Conservation (phyloP, 805 yeast genomes). For the Starmerella bombi region DNA sequence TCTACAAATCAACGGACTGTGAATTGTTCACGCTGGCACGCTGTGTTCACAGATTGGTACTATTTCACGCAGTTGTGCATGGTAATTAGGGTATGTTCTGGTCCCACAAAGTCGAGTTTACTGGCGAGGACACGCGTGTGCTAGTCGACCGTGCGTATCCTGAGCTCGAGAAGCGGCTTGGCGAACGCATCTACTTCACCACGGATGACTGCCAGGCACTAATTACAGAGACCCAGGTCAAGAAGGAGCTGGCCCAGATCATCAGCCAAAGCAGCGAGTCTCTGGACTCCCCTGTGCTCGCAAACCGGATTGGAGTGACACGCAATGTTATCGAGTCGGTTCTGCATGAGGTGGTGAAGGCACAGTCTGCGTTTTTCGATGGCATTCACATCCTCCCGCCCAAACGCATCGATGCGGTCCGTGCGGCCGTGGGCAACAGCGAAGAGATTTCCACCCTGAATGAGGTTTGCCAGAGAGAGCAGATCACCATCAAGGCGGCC, state of each 20-base stretch:
- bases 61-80: too few species aligned
- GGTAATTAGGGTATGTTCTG: conserved; percentile 7
- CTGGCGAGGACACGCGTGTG: conserved; percentile 5
- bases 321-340: conserved; percentile 21
- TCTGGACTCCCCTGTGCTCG: conserved; percentile 4
- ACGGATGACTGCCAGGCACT: not conserved
- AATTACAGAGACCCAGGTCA: conserved; percentile 5
- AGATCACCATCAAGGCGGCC: conserved; percentile 12
- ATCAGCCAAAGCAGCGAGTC: conserved; percentile 2
- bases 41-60: too few species aligned
- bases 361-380: conserved; percentile 23
- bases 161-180: conserved; percentile 1
- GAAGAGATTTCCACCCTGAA: not conserved
- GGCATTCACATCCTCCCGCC: conserved; percentile 6
- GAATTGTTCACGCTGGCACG: too few species aligned
- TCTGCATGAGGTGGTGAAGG: conserved; percentile 28
- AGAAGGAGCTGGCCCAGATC: conserved; percentile 1
- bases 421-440: not conserved
- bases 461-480: conserved; percentile 6
- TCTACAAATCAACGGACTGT: too few species aligned
- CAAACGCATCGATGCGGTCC: not conserved
- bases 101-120: conserved; percentile 1
- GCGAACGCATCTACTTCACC: conserved; percentile 7
- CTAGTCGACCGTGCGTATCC: conserved; percentile 4
- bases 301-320: conserved; percentile 3